phyloP scores from a whole-genome alignment of 306 rosid genomes.

The Prunus kanzakura region DNA sequence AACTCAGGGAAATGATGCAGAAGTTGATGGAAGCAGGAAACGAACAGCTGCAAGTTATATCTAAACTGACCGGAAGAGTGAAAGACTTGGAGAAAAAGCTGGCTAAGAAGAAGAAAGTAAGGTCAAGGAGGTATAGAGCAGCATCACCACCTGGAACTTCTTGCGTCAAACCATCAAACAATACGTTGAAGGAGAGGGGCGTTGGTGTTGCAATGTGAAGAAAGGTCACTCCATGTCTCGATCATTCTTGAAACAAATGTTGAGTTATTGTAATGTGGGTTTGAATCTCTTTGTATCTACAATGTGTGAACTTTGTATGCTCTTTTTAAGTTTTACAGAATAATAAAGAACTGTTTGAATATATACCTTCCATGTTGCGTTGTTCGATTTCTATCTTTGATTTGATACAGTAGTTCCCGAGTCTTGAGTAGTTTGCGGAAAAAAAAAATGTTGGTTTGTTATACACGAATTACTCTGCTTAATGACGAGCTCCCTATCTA shows the following conservation, averaged over 20 bases:
- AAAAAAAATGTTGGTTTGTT: too few relatives aligned
- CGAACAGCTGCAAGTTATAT: constrained; percentile 52
- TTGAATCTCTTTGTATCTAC: neutral
- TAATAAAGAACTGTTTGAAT: neutral
- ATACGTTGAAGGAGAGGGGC: neutral
- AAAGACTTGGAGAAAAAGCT: constrained; percentile 65
- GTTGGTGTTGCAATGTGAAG: constrained; percentile 13
- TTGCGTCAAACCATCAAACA: constrained; percentile 15
- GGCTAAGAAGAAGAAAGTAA: constrained; percentile 42
- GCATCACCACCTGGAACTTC: constrained; percentile 12
- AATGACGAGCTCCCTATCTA: too few relatives aligned
- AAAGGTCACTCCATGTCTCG: neutral
- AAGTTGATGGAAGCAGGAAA: constrained; percentile 64
- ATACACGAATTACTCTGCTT: too few relatives aligned
- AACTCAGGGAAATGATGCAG: constrained; percentile 49
- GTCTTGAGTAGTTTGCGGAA: too few relatives aligned
- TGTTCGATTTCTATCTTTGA: too few relatives aligned
- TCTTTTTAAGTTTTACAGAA: neutral
- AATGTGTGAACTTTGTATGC: neutral
- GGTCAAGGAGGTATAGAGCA: constrained; percentile 17
- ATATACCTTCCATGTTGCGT: neutral
- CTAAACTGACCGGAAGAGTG: constrained; percentile 55
- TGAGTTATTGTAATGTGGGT: neutral
- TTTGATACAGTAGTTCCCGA: too few relatives aligned
- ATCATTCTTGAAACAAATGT: too few relatives aligned